Base-by-base conservation (phyloP, 495 filamentous ascomycete genomes). In the Xylaria sp. region DNA sequence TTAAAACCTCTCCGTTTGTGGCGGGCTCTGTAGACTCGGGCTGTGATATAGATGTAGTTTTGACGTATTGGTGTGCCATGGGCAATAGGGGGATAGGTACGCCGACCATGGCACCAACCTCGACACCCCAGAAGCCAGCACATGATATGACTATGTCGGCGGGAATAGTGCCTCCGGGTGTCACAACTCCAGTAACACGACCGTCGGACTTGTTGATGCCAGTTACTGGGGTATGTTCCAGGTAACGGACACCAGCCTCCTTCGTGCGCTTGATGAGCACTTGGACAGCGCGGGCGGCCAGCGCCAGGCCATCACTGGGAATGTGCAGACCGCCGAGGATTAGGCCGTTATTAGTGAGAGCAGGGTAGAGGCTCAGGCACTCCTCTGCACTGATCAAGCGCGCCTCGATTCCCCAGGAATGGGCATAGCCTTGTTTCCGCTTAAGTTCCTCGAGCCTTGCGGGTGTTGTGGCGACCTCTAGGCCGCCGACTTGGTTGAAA, bases 121-220 rank as follows among this genome's bases (percentile, higher is more conserved):
- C 82, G 2, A 86, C 85, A 8, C 85, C 85, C 85, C 85, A 87
- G 79, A 87, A 86, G 2, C 85, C 85, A 40, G 85, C 85, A 72
- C 85, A 87, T 21, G 85, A 86, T 29, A 86, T 73, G 35, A 87
- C 75, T 26, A 86, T 81, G 46, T 87, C 85, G 1, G 85, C 85
- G 0, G 80, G 68, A n/a, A 87, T 76, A 0, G 64, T 79, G 14
- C 81, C 83, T 7, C 63, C 69, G 8, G 81, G 78, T 2, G 81
- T 85, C 14, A 61, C 78, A 31, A 87, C 85, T 17, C 84, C 84
- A 4, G 84, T 86, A 26, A 86, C 83, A 15, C 74, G 74, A 43
- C 74, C 63, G 5, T 75, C 69, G 19, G 64, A 59, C 55, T 75
- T 76, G 52, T 82, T 78, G 50, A 87, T 85, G 0, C 75, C 83